A percentile compares a stretch with the other conserved stretches of the same genome.
Conservation (phyloP, 2,329 filamentous ascomycete genomes). For the Fusarium devonianum region DNA sequence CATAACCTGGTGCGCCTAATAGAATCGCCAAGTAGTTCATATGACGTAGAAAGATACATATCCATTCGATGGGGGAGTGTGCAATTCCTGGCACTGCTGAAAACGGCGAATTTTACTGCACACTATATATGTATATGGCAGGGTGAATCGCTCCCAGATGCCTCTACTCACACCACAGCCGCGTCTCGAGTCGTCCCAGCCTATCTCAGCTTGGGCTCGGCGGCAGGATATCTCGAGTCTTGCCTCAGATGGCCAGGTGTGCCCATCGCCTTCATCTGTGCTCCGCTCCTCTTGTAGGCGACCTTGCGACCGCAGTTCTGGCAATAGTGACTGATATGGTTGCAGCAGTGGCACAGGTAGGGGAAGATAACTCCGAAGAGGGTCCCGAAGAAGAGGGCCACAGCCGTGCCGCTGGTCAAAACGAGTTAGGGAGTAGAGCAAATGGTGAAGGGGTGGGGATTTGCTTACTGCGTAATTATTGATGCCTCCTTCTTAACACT, state of each 20-base stretch:
- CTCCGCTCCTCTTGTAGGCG: constrained; percentile 23
- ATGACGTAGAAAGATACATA: constrained; percentile 1
- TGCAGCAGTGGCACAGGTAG: constrained; percentile 32
- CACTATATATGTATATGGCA: background rate
- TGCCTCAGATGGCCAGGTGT: constrained; percentile 40
- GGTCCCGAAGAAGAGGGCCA: constrained; percentile 36
- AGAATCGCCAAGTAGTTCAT: too few species aligned
- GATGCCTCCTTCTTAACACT: constrained; percentile 34
- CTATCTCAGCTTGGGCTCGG: too few species aligned
- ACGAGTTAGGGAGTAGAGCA: constrained; percentile 6
- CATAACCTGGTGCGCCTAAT: background rate
- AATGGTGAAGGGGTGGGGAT: too few species aligned
- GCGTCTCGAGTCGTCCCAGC: too few species aligned
- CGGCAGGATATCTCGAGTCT: constrained; percentile 33
- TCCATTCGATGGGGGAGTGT: background rate
- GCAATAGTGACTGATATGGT: constrained; percentile 38
- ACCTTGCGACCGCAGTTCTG: constrained; percentile 40
- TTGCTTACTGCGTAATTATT: constrained; percentile 36
- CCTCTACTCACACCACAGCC: too few species aligned
- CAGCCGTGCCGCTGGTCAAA: constrained; percentile 12
- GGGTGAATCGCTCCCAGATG: constrained; percentile 5
- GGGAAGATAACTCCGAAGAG: constrained; percentile 37
- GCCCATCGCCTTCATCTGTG: constrained; percentile 30
- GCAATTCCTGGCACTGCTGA: too few species aligned
- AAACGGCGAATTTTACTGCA: background rate